A percentile compares a stretch with the other conserved stretches of the same genome.
These are phyloP conservation scores for Tieghemiomyces parasiticus DNA, from an alignment of 192 early-diverging fungal genomes.

Conservation along the genomic window DNA sequence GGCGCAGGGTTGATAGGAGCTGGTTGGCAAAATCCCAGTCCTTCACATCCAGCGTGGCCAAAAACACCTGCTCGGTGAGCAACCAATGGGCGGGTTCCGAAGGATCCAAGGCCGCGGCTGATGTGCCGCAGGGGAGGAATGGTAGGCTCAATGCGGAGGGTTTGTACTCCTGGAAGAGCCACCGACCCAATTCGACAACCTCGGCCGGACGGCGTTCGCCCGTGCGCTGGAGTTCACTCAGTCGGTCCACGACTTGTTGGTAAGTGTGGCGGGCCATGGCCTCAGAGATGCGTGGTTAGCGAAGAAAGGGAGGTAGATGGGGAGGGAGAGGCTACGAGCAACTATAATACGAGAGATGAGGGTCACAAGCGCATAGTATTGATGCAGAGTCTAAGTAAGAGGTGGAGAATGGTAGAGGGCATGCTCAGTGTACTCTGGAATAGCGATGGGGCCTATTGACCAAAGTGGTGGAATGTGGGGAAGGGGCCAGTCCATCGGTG, in stretches of 20 bases:
- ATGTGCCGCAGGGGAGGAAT: constrained; percentile 4
- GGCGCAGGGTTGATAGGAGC: constrained; percentile 41
- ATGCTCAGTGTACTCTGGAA: too few species aligned
- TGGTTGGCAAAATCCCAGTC: constrained; percentile 44
- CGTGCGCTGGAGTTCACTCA: constrained; percentile 26
- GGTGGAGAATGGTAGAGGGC: too few species aligned
- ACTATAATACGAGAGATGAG: too few species aligned
- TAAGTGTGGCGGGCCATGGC: background rate
- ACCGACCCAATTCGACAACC: constrained; percentile 21
- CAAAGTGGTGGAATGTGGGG: too few species aligned
- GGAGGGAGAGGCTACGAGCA: too few species aligned
- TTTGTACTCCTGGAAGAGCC: constrained; percentile 21
- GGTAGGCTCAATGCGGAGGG: too few species aligned
- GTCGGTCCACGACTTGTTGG: constrained; percentile 8
- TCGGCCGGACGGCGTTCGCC: constrained; percentile 27
- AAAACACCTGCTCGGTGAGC: constrained; percentile 66
- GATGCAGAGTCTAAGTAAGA: too few species aligned
- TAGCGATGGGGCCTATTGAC: too few species aligned
- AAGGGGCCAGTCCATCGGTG: too few species aligned
- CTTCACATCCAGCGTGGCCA: constrained; percentile 66
- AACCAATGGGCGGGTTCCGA: constrained; percentile 29
- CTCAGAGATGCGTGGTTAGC: background rate
- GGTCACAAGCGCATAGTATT: too few species aligned
- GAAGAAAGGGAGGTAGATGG: too few species aligned
- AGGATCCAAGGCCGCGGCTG: constrained; percentile 16